Conservation (phyloP, 371 early-diverging fungal genomes). For the Zychaea mexicana region DNA sequence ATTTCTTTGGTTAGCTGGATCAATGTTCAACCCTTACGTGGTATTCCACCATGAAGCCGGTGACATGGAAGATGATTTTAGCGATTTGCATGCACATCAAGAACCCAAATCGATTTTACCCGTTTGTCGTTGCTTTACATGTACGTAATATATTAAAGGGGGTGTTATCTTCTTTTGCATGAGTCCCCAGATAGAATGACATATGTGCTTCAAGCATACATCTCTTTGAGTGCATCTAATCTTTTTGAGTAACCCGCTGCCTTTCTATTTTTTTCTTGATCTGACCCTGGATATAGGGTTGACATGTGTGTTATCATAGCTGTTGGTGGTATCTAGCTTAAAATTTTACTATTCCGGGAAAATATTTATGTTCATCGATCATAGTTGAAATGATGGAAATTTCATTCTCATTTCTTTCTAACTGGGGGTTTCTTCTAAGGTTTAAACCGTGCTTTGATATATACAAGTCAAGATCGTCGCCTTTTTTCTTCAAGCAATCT, state of each 20-base stretch:
- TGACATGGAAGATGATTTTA: conserved; percentile 6
- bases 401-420: too few species aligned
- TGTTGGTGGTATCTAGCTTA: background rate
- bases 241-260: background rate
- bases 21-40: background rate
- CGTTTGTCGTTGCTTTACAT: background rate
- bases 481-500: too few species aligned
- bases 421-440: too few species aligned
- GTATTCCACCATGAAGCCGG: background rate
- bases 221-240: too few species aligned
- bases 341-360: background rate
- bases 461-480: too few species aligned
- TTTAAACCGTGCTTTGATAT: too few species aligned
- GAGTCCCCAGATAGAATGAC: too few species aligned
- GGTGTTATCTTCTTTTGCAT: too few species aligned
- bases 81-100: background rate
- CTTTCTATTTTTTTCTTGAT: background rate
- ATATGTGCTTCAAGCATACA: too few species aligned
- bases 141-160: too few species aligned
- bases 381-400: too few species aligned
- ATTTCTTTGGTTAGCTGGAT: background rate
- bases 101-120: background rate
- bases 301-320: too few species aligned
- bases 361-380: conserved; percentile 4
- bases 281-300: background rate